Conservation (phyloP, 2,329 filamentous ascomycete genomes). For the Microdochium bolleyi region DNA sequence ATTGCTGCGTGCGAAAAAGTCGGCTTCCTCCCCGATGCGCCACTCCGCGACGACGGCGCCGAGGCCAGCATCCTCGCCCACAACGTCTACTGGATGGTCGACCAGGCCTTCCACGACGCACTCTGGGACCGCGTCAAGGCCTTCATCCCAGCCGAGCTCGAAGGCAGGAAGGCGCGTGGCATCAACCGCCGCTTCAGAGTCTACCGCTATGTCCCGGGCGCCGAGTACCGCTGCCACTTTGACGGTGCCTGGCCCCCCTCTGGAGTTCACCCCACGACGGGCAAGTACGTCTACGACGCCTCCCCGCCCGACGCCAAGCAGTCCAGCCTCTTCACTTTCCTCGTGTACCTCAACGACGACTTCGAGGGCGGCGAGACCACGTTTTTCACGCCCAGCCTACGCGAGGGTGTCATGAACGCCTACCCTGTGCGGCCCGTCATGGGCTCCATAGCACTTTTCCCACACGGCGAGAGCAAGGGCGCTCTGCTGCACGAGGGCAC, state of each 20-base stretch:
- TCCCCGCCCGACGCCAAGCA: constrained; percentile 52
- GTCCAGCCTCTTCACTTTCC: constrained; percentile 61
- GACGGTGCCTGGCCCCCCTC: constrained; percentile 68
- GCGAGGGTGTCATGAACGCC: constrained; percentile 60
- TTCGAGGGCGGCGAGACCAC: constrained; percentile 66
- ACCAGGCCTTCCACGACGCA: constrained; percentile 52
- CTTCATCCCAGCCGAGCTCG: constrained; percentile 46
- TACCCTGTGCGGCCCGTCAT: constrained; percentile 62
- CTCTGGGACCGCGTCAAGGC: constrained; percentile 54
- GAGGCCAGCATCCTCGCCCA: constrained; percentile 60
- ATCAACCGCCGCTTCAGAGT: constrained; percentile 64
- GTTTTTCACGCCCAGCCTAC: constrained; percentile 57
- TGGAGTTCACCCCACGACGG: constrained; percentile 44
- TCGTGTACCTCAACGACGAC: constrained; percentile 64
- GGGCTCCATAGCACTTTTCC: constrained; percentile 61
- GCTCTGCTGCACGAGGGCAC: constrained; percentile 64
- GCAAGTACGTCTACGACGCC: constrained; percentile 56
- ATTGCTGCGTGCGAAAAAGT: constrained; percentile 59
- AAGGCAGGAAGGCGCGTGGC: constrained; percentile 50
- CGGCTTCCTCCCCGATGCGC: constrained; percentile 60
- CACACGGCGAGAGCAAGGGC: constrained; percentile 59
- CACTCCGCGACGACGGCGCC: constrained; percentile 51
- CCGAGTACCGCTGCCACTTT: constrained; percentile 65
- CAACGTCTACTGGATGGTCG: constrained; percentile 68
- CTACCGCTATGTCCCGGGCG: constrained; percentile 65